phyloP scores from a whole-genome alignment of 2,329 filamentous ascomycete species.

The Coniochaeta prunicola region DNA sequence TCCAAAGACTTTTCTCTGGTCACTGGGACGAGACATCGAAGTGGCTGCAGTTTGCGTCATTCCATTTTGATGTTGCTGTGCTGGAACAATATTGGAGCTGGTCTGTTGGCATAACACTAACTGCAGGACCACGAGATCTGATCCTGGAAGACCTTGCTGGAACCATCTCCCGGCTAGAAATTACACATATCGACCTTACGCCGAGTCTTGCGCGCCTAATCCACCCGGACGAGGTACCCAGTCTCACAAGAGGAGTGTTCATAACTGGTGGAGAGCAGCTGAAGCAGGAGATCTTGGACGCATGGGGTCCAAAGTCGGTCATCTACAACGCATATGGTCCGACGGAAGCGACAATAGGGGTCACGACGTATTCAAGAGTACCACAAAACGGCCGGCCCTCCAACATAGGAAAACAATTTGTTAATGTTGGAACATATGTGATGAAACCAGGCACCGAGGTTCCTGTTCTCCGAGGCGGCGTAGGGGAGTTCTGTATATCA shows the following conservation, averaged over 20 bases:
- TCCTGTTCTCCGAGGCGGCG: slow-evolving; percentile 68
- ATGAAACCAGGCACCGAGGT: slow-evolving; percentile 60
- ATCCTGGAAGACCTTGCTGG: slow-evolving; percentile 76
- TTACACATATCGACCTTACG: slow-evolving; percentile 89
- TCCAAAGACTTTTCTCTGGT: slow-evolving; percentile 67
- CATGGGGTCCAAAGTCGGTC: slow-evolving; percentile 71
- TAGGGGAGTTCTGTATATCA: slow-evolving; percentile 85
- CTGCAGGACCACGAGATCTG: slow-evolving; percentile 74
- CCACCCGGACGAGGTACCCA: slow-evolving; percentile 73
- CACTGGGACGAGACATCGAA: slow-evolving; percentile 69
- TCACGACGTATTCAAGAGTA: slow-evolving; percentile 82
- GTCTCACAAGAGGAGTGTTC: slow-evolving; percentile 74
- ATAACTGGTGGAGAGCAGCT: slow-evolving; percentile 88
- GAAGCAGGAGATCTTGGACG: slow-evolving; percentile 81
- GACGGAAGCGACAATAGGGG: slow-evolving; percentile 87
- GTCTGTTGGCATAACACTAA: slow-evolving; percentile 80
- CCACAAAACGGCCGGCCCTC: slow-evolving; percentile 70
- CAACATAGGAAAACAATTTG: slow-evolving; percentile 82
- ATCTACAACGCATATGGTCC: slow-evolving; percentile 93
- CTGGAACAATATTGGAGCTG: slow-evolving; percentile 95
- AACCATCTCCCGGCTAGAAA: slow-evolving; percentile 62
- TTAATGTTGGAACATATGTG: slow-evolving; percentile 81
- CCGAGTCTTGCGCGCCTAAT: slow-evolving; percentile 77
- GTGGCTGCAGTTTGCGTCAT: slow-evolving; percentile 89
- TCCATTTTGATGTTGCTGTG: slow-evolving; percentile 91